phyloP scores from a whole-genome alignment of 768 basidiomycete genomes.

The Tephrocybe sp. region DNA sequence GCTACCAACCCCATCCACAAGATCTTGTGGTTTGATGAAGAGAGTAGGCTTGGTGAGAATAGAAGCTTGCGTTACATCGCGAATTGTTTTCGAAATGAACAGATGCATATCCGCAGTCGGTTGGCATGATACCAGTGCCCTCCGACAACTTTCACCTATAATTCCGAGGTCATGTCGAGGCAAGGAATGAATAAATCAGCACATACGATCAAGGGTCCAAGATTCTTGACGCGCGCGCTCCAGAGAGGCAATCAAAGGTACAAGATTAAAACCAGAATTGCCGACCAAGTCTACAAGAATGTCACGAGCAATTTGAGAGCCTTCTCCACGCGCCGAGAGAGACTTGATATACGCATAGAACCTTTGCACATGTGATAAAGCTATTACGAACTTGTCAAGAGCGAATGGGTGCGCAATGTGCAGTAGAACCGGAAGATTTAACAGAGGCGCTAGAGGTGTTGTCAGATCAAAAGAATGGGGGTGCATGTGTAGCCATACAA shows the following conservation, averaged over 20 bases:
- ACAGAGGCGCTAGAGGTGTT: slow-evolving; percentile 10
- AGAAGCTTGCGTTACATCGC: slow-evolving; percentile 44
- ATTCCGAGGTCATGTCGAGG: slow-evolving; percentile 13
- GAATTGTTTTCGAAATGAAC: slow-evolving; percentile 42
- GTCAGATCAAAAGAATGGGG: slow-evolving; percentile 2
- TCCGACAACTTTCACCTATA: slow-evolving; percentile 50
- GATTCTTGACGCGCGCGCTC: slow-evolving; percentile 34
- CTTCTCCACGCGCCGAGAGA: slow-evolving; percentile 58
- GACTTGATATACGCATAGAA: slow-evolving; percentile 55
- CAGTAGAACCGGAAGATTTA: slow-evolving; percentile 46
- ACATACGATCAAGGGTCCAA: slow-evolving; percentile 34
- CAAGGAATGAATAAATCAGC: background rate
- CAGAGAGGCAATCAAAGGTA: slow-evolving; percentile 48
- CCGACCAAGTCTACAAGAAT: slow-evolving; percentile 63
- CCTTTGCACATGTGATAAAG: slow-evolving; percentile 56
- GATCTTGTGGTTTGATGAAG: slow-evolving; percentile 71
- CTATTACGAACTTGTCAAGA: slow-evolving; percentile 47
- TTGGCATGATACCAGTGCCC: slow-evolving; percentile 59
- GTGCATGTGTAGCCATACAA: slow-evolving; percentile 5
- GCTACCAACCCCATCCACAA: slow-evolving; percentile 61
- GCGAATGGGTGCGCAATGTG: slow-evolving; percentile 64
- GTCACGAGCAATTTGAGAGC: slow-evolving; percentile 62
- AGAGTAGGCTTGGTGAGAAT: slow-evolving; percentile 65
- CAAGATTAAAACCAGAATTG: slow-evolving; percentile 64
- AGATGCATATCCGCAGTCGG: slow-evolving; percentile 48